These are phyloP conservation scores for Leucosporidium scottii DNA, from an alignment of 768 basidiomycete species.

Conservation along the genomic window DNA sequence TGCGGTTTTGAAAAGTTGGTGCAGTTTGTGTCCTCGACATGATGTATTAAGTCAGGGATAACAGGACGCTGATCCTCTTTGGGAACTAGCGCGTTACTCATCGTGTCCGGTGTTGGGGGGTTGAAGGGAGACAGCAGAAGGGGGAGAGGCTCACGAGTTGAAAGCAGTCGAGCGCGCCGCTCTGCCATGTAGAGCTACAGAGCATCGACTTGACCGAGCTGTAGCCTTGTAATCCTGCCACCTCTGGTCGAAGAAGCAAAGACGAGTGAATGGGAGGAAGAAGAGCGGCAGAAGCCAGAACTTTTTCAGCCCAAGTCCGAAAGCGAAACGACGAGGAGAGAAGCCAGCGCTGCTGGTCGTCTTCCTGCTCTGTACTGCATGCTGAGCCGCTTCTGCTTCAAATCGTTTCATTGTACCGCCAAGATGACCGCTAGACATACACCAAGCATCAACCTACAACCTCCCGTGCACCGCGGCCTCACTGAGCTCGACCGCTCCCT, in stretches of 20 bases:
- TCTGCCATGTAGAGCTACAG: background rate
- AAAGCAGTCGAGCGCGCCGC: background rate
- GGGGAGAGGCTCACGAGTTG: background rate
- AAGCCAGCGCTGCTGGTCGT: too few species aligned
- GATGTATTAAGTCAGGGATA: slow-evolving; percentile 3
- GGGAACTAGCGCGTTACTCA: slow-evolving; percentile 1
- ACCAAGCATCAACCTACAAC: slow-evolving; percentile 9
- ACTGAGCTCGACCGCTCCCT: slow-evolving; percentile 21
- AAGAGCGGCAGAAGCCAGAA: background rate
- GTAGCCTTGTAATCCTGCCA: background rate
- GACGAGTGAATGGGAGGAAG: background rate
- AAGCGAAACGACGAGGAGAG: too few species aligned
- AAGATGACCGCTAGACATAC: background rate
- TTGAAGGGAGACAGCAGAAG: background rate
- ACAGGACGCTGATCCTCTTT: background rate
- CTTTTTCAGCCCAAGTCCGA: background rate
- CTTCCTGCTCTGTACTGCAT: background rate
- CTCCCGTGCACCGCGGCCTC: slow-evolving; percentile 31
- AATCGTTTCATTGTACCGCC: background rate
- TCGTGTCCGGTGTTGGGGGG: background rate
- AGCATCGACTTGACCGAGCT: background rate
- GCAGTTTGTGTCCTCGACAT: background rate
- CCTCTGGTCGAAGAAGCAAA: background rate
- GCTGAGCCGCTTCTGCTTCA: background rate
- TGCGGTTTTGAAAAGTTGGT: slow-evolving; percentile 3